Evolutionary conservation across 306 rosid species (phyloP).

Genomic region (Acacia acuminata): DNA sequence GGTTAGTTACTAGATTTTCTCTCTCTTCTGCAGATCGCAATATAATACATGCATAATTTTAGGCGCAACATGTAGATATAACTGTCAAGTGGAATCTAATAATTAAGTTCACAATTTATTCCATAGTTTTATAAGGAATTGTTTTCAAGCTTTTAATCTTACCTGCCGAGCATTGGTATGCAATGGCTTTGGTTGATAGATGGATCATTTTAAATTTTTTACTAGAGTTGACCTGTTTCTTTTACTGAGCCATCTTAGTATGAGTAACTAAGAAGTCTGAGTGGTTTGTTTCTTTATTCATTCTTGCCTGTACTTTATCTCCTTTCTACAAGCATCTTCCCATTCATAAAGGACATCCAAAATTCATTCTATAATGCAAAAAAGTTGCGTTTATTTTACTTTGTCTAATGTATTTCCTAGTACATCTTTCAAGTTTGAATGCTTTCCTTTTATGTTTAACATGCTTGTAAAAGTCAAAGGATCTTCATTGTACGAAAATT

Average conservation of each 20-base stretch:
- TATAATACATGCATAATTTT: background rate
- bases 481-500: background rate
- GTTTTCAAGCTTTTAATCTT: background rate
- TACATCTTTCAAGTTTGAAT: too few relatives aligned
- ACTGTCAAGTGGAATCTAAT: background rate
- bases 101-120: background rate
- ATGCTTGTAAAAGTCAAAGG: background rate
- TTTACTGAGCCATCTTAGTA: background rate
- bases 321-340: background rate
- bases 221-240: background rate
- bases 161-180: background rate
- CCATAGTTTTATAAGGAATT: background rate
- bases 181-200: background rate
- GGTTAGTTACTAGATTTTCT: background rate
- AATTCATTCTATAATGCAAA: background rate
- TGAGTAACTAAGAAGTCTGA: background rate
- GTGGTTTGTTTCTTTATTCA: background rate
- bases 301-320: background rate
- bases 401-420: background rate
- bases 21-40: background rate
- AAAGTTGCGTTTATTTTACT: background rate
- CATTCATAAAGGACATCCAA: background rate
- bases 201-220: background rate
- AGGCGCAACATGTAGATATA: background rate
- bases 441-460: too few relatives aligned